A percentile compares a stretch with the other conserved stretches of the same genome.
These are phyloP conservation scores for Chaetomium sp. DNA, from an alignment of 2,329 filamentous ascomycete species.

Conservation along the genomic window DNA sequence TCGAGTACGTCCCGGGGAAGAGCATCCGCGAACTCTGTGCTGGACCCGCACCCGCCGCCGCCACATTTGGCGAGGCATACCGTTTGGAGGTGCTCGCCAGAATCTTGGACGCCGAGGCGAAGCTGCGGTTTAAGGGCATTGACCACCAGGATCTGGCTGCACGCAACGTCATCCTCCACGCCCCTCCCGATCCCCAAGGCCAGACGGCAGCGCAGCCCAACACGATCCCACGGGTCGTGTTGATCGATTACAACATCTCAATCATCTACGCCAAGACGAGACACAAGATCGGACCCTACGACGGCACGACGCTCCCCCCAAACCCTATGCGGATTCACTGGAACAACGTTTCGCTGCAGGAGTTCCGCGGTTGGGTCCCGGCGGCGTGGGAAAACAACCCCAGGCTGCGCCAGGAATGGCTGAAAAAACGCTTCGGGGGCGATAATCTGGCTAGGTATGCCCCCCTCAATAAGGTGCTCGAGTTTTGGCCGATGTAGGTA, in stretches of 20 bases:
- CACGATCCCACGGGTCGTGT: background rate
- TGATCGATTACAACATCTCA: constrained; percentile 1
- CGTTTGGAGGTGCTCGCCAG: constrained; percentile 4
- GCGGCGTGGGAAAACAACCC: background rate
- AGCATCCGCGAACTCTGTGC: background rate
- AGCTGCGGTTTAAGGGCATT: background rate
- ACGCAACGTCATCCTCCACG: background rate
- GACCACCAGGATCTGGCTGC: background rate
- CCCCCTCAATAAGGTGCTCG: background rate
- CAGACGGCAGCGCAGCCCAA: background rate
- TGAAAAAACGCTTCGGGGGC: background rate
- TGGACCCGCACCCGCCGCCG: background rate
- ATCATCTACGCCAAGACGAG: background rate
- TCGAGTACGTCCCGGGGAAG: background rate
- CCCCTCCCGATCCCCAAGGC: background rate
- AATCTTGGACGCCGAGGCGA: background rate
- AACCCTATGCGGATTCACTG: constrained; percentile 3
- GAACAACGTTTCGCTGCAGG: background rate
- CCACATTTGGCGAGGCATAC: background rate
- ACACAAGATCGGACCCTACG: background rate
- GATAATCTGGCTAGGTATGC: background rate
- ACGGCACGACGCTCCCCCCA: background rate
- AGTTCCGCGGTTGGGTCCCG: constrained; percentile 1
- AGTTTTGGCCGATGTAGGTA: too few relatives aligned
- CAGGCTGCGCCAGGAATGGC: constrained; percentile 6